These are phyloP conservation scores for Tetrahymena malaccensis DNA, from an alignment of 73 alveolate genomes.

Conservation along the genomic window DNA sequence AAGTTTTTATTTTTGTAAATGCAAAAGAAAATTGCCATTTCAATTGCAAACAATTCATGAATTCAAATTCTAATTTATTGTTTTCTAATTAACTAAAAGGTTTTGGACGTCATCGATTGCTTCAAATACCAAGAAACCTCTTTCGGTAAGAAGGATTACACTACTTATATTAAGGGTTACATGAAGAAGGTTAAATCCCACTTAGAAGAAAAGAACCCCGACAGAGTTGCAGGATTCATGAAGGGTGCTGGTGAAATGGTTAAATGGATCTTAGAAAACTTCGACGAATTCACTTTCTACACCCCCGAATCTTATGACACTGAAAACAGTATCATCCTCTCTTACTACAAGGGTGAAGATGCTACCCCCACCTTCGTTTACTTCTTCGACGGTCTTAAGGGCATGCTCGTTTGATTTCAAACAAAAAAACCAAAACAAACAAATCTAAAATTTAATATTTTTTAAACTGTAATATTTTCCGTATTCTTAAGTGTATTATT, in stretches of 20 bases:
- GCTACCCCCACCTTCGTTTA: slow-evolving; percentile 74
- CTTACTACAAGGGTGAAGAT: slow-evolving; percentile 74
- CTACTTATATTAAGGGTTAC: slow-evolving; percentile 70
- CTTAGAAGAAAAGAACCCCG: slow-evolving; percentile 65
- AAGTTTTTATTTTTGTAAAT: background rate
- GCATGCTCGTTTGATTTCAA: slow-evolving; percentile 60
- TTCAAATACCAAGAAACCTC: slow-evolving; percentile 60
- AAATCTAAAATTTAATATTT: background rate
- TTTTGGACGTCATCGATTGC: slow-evolving; percentile 76
- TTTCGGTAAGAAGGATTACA: slow-evolving; percentile 69
- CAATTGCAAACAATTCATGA: no score
- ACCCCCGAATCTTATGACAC: slow-evolving; percentile 69
- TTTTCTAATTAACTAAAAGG: slow-evolving; percentile 46
- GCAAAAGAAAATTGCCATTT: background rate
- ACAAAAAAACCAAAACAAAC: background rate
- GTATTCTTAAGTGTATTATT: background rate
- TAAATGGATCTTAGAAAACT: slow-evolving; percentile 70
- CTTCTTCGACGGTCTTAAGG: slow-evolving; percentile 81
- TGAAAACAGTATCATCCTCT: slow-evolving; percentile 72
- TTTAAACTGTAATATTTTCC: background rate
- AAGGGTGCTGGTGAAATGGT: slow-evolving; percentile 84
- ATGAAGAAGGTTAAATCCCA: slow-evolving; percentile 66
- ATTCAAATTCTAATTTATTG: background rate
- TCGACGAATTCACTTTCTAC: slow-evolving; percentile 80
- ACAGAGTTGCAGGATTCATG: slow-evolving; percentile 76